Percentiles rank a stretch among this genome's conserved stretches.
These are phyloP conservation scores for Penicillium simplicissimum DNA, from an alignment of 495 filamentous ascomycete species.

Conservation along the genomic window DNA sequence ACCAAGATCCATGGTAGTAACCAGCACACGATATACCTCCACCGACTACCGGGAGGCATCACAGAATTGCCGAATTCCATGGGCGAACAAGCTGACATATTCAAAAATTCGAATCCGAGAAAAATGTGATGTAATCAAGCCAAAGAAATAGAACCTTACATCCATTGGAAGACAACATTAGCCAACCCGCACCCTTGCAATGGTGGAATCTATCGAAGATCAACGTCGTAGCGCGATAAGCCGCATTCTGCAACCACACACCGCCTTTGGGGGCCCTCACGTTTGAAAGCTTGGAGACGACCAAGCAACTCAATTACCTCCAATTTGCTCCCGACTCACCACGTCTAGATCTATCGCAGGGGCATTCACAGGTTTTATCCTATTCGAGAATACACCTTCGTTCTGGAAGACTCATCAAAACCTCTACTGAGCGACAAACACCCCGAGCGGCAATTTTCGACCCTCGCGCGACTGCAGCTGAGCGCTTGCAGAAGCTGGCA, in stretches of 20 bases:
- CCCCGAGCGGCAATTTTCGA: conserved; percentile 28
- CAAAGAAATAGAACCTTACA: too few relatives aligned
- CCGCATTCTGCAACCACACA: conserved; percentile 19
- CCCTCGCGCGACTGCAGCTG: conserved; percentile 22
- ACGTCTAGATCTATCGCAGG: conserved; percentile 2
- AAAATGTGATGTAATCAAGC: too few relatives aligned
- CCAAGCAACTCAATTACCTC: neutral
- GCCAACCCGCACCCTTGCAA: neutral
- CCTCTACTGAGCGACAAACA: conserved; percentile 13
- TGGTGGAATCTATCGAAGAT: neutral
- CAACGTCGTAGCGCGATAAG: conserved; percentile 11
- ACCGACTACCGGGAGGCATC: too few relatives aligned
- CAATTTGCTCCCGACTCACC: neutral
- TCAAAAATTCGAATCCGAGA: too few relatives aligned
- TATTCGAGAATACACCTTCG: neutral
- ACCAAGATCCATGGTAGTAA: too few relatives aligned
- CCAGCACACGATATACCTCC: too few relatives aligned
- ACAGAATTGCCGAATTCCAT: too few relatives aligned
- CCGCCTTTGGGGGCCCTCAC: conserved; percentile 22
- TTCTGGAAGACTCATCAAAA: neutral
- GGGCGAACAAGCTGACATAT: too few relatives aligned
- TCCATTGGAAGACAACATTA: too few relatives aligned
- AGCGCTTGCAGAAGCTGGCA: conserved; percentile 33
- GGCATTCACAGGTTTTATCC: neutral
- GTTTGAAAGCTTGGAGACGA: conserved; percentile 22